These are phyloP conservation scores for Fonsecaea pugnacius DNA, from an alignment of 2,329 filamentous ascomycete species.

Conservation along the genomic window DNA sequence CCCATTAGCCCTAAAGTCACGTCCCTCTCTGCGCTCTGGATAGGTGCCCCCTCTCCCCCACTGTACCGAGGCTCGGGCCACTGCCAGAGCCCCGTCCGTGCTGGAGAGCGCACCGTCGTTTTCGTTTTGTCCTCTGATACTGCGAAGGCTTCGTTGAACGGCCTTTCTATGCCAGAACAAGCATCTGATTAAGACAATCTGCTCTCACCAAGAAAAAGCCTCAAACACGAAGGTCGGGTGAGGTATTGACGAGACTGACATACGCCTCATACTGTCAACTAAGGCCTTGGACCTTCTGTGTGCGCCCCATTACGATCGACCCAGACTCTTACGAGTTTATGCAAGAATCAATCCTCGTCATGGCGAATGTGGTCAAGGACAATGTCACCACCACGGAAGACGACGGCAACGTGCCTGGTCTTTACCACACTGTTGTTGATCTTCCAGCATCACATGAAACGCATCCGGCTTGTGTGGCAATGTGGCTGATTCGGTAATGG, in stretches of 20 bases:
- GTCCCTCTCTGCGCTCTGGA: background rate
- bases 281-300: background rate
- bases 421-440: background rate
- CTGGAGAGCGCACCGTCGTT: conserved; percentile 2
- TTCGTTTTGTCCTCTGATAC: background rate
- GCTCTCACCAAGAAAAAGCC: background rate
- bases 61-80: conserved; percentile 6
- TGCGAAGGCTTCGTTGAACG: background rate
- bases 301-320: conserved; percentile 10
- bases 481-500: background rate
- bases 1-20: conserved; percentile 5
- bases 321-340: background rate
- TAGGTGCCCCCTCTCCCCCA: background rate
- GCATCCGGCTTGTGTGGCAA: background rate
- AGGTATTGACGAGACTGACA: background rate
- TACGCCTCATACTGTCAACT: background rate
- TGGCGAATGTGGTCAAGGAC: background rate
- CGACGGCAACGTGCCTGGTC: background rate
- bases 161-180: conserved; percentile 2
- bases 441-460: conserved; percentile 15
- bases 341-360: background rate
- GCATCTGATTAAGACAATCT: conserved; percentile 10
- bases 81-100: conserved; percentile 5
- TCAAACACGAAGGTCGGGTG: background rate
- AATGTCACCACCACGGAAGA: conserved; percentile 5